Conservation (phyloP, 306 rosid genomes). For the Luffa aegyptiaca region DNA sequence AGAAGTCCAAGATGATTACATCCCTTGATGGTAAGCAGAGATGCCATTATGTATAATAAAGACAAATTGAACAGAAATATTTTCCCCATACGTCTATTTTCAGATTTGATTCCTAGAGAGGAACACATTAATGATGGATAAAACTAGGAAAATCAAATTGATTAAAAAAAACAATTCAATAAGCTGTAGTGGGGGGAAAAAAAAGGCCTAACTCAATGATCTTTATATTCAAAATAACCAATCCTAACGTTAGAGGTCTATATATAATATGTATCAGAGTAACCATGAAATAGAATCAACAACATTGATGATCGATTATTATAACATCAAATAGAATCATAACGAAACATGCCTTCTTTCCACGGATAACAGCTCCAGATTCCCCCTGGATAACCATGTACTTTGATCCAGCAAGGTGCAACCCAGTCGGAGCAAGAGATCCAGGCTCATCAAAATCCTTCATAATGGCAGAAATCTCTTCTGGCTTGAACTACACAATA, state of each 20-base stretch:
- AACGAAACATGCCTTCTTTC: slow-evolving; percentile 35
- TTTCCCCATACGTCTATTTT: background rate
- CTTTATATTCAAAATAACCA: background rate
- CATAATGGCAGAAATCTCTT: slow-evolving; percentile 32
- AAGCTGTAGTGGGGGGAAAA: background rate
- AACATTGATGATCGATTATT: background rate
- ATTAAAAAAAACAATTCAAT: background rate
- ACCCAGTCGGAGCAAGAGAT: slow-evolving; percentile 45
- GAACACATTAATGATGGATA: background rate
- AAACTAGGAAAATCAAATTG: background rate
- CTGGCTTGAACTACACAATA: slow-evolving; percentile 28
- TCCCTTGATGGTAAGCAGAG: background rate
- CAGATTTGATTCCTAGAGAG: background rate
- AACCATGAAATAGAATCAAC: background rate
- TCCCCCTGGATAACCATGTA: slow-evolving; percentile 65
- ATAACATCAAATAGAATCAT: background rate
- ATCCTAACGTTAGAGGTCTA: background rate
- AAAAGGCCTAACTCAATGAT: background rate
- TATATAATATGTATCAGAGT: background rate
- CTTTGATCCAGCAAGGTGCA: slow-evolving; percentile 42
- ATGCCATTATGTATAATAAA: background rate
- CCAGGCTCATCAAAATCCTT: slow-evolving; percentile 47
- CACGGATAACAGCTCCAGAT: slow-evolving; percentile 42
- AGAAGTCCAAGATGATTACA: background rate
- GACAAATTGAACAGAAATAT: background rate